Evolutionary conservation across 176 grass and related monocot genomes (phyloP), one percentile per base, ranked within the genome.

Genomic region (Eragrostis nindensis): DNA sequence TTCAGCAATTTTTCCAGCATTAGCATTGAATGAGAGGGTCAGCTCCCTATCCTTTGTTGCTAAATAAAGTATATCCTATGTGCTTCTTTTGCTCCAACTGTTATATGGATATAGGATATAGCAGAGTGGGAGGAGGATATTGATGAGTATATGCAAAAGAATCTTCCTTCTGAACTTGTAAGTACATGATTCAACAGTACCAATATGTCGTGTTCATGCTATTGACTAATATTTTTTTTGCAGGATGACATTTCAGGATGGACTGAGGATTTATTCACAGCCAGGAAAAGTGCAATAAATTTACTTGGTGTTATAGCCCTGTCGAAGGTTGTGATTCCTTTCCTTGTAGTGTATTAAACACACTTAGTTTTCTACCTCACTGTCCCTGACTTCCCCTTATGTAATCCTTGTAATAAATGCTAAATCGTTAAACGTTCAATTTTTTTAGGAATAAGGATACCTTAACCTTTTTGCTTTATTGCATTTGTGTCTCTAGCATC

Each of bases 201-300:
- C 80, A 48, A 15, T 81, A 81, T 62, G 16, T 84, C 19, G 40
- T 71, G 50, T 81, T 78, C 30, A 7, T 66, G 63, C 73, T 70
- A 10, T 76, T 53, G 2, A 29, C 65, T 80, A 55, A 87, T 71
- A n/a, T 66, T 82, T 69, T 87, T 14, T 66, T 71, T 63, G 60
- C 87, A 97, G 94, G 94, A 97, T 71, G 94, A 92, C 73, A 86
- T 93, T 90, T 90, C 91, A 76, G 94, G 94, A 80, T 97, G 89
- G 94, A 77, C 85, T 73, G 94, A 92, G 79, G 91, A 94, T 89
- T 85, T 97, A 77, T 97, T 97, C 85, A 94, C 91, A 55, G 86
- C 91, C 39, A 94, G 91, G 76, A 97, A 94, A 90, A 97, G 91
- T 80, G 94, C 94, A 50, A 97, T 94, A 71, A 97, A 94, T 94